phyloP scores from a whole-genome alignment of 495 filamentous ascomycete genomes.

The Rhypophila decipiens region DNA sequence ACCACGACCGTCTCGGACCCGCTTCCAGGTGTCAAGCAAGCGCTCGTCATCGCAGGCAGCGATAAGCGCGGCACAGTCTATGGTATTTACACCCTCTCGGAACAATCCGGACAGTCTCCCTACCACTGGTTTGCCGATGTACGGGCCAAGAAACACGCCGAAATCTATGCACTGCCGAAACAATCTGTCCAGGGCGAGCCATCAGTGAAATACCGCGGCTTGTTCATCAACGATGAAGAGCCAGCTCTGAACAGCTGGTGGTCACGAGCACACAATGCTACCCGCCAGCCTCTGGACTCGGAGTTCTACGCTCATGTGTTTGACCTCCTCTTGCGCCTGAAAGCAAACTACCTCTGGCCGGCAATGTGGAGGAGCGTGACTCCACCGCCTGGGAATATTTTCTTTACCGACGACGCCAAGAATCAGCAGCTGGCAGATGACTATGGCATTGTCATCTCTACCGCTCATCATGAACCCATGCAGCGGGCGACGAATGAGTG shows the following conservation, averaged over 20 bases:
- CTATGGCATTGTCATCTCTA: constrained; percentile 57
- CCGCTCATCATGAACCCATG: constrained; percentile 60
- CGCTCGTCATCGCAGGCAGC: constrained; percentile 55
- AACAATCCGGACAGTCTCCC: constrained; percentile 45
- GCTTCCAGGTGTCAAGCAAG: constrained; percentile 36
- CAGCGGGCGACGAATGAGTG: constrained; percentile 56
- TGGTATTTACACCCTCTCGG: constrained; percentile 56
- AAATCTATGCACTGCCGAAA: constrained; percentile 45
- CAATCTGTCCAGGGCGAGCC: constrained; percentile 47
- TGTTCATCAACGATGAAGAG: constrained; percentile 65
- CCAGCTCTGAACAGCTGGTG: constrained; percentile 41
- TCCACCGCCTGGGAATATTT: constrained; percentile 34
- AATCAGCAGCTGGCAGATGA: constrained; percentile 55
- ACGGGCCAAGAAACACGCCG: constrained; percentile 37
- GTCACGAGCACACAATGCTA: constrained; percentile 14
- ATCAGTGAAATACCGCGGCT: constrained; percentile 56
- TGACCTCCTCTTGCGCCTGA: constrained; percentile 54
- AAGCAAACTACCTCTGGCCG: constrained; percentile 62
- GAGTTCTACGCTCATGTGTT: constrained; percentile 58
- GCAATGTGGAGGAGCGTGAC: constrained; percentile 52
- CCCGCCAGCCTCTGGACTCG: constrained; percentile 39
- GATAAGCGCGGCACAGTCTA: constrained; percentile 57
- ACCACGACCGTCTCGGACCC: constrained; percentile 46
- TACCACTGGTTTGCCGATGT: constrained; percentile 63
- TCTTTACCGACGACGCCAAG: constrained; percentile 52